These are phyloP conservation scores for Hibiscus tridactylites DNA, from an alignment of 345 rosid species.

Conservation along the genomic window DNA sequence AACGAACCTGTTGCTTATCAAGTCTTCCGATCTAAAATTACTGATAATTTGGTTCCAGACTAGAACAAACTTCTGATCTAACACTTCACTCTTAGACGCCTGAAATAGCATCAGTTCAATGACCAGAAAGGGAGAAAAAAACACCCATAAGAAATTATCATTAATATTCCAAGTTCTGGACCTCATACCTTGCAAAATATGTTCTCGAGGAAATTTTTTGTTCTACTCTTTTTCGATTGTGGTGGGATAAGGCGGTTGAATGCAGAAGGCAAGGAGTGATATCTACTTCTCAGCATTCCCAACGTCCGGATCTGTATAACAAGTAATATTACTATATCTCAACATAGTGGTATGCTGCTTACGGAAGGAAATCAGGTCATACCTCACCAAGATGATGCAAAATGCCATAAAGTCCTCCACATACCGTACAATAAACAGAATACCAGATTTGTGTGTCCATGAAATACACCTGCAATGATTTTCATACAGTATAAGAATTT, in stretches of 20 bases:
- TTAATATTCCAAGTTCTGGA: not conserved
- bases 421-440: conserved; percentile 83
- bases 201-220: conserved; percentile 31
- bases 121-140: conserved; percentile 2
- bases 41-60: conserved; percentile 89
- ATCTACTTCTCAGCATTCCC: conserved; percentile 94
- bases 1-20: conserved; percentile 76
- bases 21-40: conserved; percentile 73
- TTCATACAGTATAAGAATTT: conserved; percentile 4
- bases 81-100: conserved; percentile 39
- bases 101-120: conserved; percentile 19
- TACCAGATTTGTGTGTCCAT: conserved; percentile 99
- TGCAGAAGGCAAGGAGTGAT: conserved; percentile 82
- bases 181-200: conserved; percentile 50
- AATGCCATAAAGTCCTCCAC: conserved; percentile 92
- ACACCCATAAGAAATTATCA: not conserved
- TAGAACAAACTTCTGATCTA: conserved; percentile 70
- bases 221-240: conserved; percentile 33
- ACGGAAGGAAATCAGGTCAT: conserved; percentile 28
- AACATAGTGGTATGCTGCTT: conserved; percentile 6
- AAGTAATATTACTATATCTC: conserved; percentile 15
- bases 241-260: conserved; percentile 70
- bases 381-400: conserved; percentile 99
- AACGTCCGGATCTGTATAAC: conserved; percentile 72
- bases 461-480: conserved; percentile 63